These are phyloP conservation scores for Pulicaria dysenterica DNA, from an alignment of 129 eudicot species.

Conservation along the genomic window DNA sequence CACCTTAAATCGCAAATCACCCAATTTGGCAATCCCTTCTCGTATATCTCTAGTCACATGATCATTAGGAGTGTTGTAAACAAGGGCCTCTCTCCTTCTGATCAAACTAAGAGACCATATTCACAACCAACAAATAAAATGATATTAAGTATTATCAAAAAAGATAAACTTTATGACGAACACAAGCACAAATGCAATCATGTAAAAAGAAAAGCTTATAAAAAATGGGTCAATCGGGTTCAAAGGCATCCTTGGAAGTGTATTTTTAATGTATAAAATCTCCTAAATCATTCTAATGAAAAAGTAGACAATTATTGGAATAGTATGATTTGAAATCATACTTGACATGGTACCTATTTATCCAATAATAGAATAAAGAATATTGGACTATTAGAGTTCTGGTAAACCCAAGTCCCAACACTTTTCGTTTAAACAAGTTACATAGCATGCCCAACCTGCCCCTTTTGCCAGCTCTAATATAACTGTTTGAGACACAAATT, in stretches of 20 bases:
- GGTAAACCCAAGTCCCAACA: neutral
- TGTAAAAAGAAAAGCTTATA: neutral
- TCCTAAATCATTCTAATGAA: neutral
- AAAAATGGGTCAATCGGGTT: neutral
- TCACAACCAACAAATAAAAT: conserved; percentile 17
- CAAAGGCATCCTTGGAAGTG: neutral
- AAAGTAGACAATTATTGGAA: neutral
- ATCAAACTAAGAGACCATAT: conserved; percentile 60
- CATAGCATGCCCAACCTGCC: neutral
- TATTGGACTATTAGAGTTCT: neutral
- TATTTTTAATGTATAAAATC: neutral
- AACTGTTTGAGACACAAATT: neutral
- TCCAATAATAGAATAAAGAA: neutral
- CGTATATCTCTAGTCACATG: conserved; percentile 93
- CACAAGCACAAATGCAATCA: neutral
- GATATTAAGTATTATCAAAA: neutral
- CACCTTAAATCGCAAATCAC: conserved; percentile 80
- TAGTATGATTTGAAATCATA: neutral
- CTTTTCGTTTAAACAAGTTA: neutral
- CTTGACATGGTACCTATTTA: neutral
- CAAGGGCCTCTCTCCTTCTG: conserved; percentile 95
- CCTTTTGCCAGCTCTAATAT: neutral
- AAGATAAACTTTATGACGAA: neutral
- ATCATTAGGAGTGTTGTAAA: conserved; percentile 88
- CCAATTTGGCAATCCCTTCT: conserved; percentile 89